phyloP scores from a whole-genome alignment of 192 early-diverging fungal genomes.

The Gigaspora rosea region DNA sequence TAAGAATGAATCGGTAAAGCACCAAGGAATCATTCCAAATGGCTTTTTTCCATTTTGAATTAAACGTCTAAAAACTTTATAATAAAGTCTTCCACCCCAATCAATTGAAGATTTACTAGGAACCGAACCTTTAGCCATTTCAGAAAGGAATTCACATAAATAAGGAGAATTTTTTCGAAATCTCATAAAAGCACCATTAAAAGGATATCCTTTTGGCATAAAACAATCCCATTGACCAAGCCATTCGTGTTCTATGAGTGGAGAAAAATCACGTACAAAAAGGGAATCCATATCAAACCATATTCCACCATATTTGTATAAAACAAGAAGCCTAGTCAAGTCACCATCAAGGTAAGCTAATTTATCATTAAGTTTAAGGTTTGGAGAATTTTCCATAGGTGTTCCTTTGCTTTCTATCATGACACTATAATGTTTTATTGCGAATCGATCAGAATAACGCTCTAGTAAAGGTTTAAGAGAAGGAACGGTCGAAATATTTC shows the following conservation, averaged over 20 bases:
- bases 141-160: conserved; percentile 45
- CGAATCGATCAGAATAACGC: too few species aligned
- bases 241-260: conserved; percentile 47
- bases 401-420: too few species aligned
- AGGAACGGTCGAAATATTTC: too few species aligned
- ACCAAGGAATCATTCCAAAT: conserved; percentile 47
- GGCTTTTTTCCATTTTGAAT: conserved; percentile 41
- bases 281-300: conserved; percentile 33
- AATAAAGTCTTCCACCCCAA: conserved; percentile 48
- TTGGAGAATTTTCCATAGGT: too few species aligned
- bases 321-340: too few species aligned
- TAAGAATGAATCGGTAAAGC: conserved; percentile 42
- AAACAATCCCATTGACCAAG: conserved; percentile 50
- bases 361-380: too few species aligned
- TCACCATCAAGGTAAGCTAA: too few species aligned
- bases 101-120: conserved; percentile 40
- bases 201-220: conserved; percentile 42
- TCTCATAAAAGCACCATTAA: conserved; percentile 50
- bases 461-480: too few species aligned
- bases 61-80: conserved; percentile 40
- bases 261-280: conserved; percentile 45
- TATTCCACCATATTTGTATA: too few species aligned
- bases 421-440: too few species aligned
- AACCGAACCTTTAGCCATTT: conserved; percentile 42
- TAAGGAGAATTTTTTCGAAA: conserved; percentile 47